A percentile compares a stretch with the other conserved stretches of the same genome.
Conservation (phyloP, 148 eudicot species). For the Rhododendron ovatum region DNA sequence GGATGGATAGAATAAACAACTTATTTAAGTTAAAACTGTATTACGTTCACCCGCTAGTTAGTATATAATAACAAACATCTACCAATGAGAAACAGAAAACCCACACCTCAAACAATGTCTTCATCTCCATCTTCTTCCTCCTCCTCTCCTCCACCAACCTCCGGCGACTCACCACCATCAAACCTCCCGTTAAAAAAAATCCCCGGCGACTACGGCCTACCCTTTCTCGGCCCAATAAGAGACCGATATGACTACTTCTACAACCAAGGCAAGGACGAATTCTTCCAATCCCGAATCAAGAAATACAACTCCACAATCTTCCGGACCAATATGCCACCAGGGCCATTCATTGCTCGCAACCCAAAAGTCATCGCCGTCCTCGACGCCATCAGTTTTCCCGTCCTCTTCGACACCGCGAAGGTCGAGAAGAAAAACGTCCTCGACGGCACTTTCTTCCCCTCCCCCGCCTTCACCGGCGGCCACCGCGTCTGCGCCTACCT, state of each 20-base stretch:
- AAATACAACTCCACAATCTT: conserved; percentile 58
- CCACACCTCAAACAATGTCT: neutral
- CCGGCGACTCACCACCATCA: neutral
- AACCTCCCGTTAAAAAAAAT: conserved; percentile 29
- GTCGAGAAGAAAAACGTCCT: conserved; percentile 60
- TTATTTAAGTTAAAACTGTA: no score
- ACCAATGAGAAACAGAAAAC: neutral
- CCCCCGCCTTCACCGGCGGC: conserved; percentile 50
- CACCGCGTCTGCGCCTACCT: conserved; percentile 51
- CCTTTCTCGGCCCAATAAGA: conserved; percentile 31
- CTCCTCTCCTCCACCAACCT: neutral
- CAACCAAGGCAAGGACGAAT: conserved; percentile 47
- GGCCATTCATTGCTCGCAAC: conserved; percentile 45
- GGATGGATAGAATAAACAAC: no score
- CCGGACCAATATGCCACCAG: conserved; percentile 74
- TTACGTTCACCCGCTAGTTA: no score
- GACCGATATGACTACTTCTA: conserved; percentile 54
- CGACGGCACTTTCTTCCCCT: conserved; percentile 66
- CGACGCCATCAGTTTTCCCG: conserved; percentile 50
- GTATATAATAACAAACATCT: no score
- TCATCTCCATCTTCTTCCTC: neutral
- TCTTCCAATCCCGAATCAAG: conserved; percentile 41
- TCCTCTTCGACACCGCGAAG: conserved; percentile 60
- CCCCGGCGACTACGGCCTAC: conserved; percentile 38
- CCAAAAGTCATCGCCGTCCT: conserved; percentile 53